A percentile compares a stretch with the other conserved stretches of the same genome.
Conservation (phyloP, 306 rosid species). For the Canavalia ensiformis region DNA sequence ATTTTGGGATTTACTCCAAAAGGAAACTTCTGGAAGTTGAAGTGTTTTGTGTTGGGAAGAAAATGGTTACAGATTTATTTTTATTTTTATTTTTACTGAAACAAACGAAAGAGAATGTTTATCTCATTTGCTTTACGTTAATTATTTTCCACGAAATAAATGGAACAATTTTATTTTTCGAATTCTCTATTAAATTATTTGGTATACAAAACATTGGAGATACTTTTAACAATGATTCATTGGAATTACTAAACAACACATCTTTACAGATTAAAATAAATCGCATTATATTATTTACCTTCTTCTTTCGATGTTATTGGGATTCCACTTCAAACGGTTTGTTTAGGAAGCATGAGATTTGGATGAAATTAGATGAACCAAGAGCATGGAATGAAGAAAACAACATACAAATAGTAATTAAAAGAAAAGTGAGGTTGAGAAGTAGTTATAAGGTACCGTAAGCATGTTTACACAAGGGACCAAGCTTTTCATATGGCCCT, state of each 20-base stretch:
- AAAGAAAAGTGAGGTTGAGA: constrained; percentile 32
- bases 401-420: background rate
- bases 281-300: background rate
- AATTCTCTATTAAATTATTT: background rate
- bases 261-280: background rate
- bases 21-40: background rate
- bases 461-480: constrained; percentile 48
- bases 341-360: constrained; percentile 21
- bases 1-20: background rate
- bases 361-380: constrained; percentile 39
- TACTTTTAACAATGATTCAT: background rate
- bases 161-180: background rate
- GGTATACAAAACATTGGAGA: background rate
- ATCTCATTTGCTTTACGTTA: background rate
- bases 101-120: background rate
- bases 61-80: no score
- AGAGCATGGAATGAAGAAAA: background rate
- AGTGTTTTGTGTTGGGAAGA: no score
- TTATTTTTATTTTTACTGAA: background rate
- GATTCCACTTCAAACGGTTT: background rate
- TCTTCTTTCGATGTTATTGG: background rate
- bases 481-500: background rate
- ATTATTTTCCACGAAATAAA: background rate
- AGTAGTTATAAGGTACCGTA: constrained; percentile 56
- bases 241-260: background rate